Evolutionary conservation across 2,329 filamentous ascomycete genomes (phyloP).

Genomic region (Colletotrichum tofieldiae): DNA sequence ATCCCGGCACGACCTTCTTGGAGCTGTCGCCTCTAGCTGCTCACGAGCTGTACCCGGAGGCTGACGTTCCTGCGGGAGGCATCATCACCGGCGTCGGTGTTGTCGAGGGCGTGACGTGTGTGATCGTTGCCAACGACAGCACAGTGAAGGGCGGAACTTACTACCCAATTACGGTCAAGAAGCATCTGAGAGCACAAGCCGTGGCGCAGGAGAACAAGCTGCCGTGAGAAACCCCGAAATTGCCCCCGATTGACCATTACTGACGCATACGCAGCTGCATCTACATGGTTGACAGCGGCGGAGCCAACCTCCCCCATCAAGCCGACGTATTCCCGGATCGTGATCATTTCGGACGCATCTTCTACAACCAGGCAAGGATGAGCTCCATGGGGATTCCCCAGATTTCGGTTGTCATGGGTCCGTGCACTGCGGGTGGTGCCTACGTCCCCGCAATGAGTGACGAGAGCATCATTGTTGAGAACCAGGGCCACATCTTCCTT

Average conservation of each 20-base stretch:
- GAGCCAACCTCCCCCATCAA: constrained; percentile 95
- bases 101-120: constrained; percentile 91
- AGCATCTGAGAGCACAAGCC: constrained; percentile 92
- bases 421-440: constrained; percentile 94
- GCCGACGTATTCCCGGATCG: constrained; percentile 95
- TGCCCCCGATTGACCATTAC: neutral
- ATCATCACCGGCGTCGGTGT: constrained; percentile 94
- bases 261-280: constrained; percentile 74
- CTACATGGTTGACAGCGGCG: constrained; percentile 96
- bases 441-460: constrained; percentile 99
- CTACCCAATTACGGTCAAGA: constrained; percentile 97
- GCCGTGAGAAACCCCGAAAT: constrained; percentile 63
- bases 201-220: constrained; percentile 90
- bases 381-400: constrained; percentile 90
- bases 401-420: constrained; percentile 96
- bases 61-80: constrained; percentile 89
- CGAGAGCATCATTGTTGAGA: constrained; percentile 95
- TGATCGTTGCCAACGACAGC: constrained; percentile 96
- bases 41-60: constrained; percentile 86
- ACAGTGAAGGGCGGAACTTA: constrained; percentile 98
- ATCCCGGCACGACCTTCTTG: constrained; percentile 90
- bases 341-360: constrained; percentile 97
- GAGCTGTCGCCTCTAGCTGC: constrained; percentile 95
- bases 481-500: constrained; percentile 97
- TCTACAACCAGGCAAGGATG: constrained; percentile 98